Base-by-base conservation (phyloP, 345 rosid species). In the Balakata baccata region DNA sequence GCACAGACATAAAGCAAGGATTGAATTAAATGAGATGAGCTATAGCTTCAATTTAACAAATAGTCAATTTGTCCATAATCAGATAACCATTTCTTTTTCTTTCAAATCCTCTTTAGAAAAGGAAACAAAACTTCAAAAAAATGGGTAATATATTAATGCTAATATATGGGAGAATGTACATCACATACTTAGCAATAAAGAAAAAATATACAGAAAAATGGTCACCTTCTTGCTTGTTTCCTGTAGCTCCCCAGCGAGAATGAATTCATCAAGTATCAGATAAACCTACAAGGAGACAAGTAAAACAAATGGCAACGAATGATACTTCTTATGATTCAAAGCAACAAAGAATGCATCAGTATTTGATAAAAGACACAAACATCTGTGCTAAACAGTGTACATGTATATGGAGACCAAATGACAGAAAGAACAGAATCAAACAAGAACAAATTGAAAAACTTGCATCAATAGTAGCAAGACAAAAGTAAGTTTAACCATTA, bases 171-270 rank as follows among this genome's bases (percentile, higher is more conserved):
- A 64, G 49, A 56, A 56, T 6, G 13, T 39, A 39, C 14, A 4
- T 6, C 54, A 45, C 22, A 59, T 45, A 1, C 17, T 23, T 9
- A 10, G 59, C 45, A 50, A 51, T 25, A 41, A 39, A 7, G 38
- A 52, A 29, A 51, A 37, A 49, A 64, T 0, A 20, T 25, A 39
- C 20, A 12, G 46, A 52, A 43, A 68, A 45, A 46, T 11, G 34
- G 65, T 65, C 75, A 94, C 98, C 94, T 85, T 90, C 83, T 94
- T 95, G 92, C 99, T 95, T 75, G 99, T 95, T 87, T 94, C 98
- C 86, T 94, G 98, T 25, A 94, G 96, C 81, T 94, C 98, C n/a
- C 98, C 98, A 22, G 96, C 98, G 74, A 94, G 98, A 82, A 94
- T 94, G 87, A 94, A 94, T 76, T 94, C 98, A 63, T 92, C 98